phyloP scores from a whole-genome alignment of 2,329 filamentous ascomycete genomes.

The Phaeosphaeriaceae sp. region DNA sequence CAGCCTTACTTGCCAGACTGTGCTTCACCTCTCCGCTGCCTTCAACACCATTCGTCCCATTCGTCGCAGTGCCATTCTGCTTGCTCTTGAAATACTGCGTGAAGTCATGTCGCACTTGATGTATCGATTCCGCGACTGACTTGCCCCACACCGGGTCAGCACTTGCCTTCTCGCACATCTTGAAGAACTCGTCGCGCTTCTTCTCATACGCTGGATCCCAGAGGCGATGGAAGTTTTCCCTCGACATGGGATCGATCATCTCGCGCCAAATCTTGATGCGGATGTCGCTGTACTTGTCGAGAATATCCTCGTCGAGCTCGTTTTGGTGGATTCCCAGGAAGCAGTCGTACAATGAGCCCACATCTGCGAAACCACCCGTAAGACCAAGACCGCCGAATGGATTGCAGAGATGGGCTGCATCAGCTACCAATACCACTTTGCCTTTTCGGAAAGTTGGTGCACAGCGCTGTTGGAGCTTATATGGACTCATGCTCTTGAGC shows the following conservation, averaged over 20 bases:
- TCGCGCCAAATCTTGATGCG: constrained; percentile 44
- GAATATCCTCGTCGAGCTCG: constrained; percentile 42
- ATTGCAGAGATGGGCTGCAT: constrained; percentile 67
- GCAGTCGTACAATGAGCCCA: constrained; percentile 67
- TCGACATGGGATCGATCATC: constrained; percentile 46
- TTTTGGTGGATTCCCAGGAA: constrained; percentile 50
- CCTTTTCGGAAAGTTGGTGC: constrained; percentile 65
- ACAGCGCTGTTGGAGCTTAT: constrained; percentile 68
- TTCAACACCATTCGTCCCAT: constrained; percentile 3
- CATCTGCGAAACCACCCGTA: constrained; percentile 69
- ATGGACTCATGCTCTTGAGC: constrained; percentile 64
- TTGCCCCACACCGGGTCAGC: constrained; percentile 40
- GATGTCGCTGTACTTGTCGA: constrained; percentile 44
- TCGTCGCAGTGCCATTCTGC: constrained; percentile 8
- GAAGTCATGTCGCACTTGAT: constrained; percentile 42
- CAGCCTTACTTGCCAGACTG: constrained; percentile 1
- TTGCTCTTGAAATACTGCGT: constrained; percentile 46
- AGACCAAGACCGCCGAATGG: constrained; percentile 68
- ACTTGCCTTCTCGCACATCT: constrained; percentile 38
- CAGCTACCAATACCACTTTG: constrained; percentile 64
- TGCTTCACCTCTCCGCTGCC: constrained; percentile 3
- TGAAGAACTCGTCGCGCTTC: constrained; percentile 43
- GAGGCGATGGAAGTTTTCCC: constrained; percentile 50
- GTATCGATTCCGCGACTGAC: constrained; percentile 30
- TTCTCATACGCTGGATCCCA: constrained; percentile 37